Evolutionary conservation across 768 basidiomycete species (phyloP).

Genomic region (Atractiella rhizophila): DNA sequence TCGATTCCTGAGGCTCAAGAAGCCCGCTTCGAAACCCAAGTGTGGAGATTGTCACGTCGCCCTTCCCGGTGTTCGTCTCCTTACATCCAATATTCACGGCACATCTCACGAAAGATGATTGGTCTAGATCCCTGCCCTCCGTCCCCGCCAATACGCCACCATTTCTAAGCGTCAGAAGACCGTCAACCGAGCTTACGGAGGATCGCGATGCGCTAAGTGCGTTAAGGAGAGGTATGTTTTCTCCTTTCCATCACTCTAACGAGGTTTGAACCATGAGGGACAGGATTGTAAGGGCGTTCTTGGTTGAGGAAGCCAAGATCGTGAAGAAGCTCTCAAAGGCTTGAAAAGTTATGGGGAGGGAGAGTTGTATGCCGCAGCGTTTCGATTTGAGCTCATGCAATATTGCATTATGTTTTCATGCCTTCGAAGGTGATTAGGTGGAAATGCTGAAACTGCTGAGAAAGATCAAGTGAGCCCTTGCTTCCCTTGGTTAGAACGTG

Average conservation of each 20-base stretch:
- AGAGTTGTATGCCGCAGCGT: no score
- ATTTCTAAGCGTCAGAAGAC: constrained; percentile 96
- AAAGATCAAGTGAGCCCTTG: no score
- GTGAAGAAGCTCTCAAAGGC: constrained; percentile 98
- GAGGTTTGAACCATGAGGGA: constrained; percentile 1
- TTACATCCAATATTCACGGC: not conserved
- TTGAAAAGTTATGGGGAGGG: no score
- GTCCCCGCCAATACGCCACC: constrained; percentile 81
- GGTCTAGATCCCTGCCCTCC: constrained; percentile 74
- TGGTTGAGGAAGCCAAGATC: constrained; percentile 98
- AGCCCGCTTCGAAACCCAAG: constrained; percentile 68
- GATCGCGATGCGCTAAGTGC: constrained; percentile 85
- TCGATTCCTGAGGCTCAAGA: constrained; percentile 94
- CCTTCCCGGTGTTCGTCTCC: constrained; percentile 60
- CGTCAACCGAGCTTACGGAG: constrained; percentile 85
- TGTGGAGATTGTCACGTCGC: constrained; percentile 95
- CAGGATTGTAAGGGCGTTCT: constrained; percentile 91
- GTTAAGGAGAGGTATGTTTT: constrained; percentile 69
- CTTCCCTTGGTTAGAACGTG: no score
- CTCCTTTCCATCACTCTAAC: not conserved
- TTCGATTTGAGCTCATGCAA: no score
- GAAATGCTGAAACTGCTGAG: no score
- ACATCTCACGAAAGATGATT: not conserved
- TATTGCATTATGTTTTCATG: no score
- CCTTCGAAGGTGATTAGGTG: no score